Evolutionary conservation across 495 filamentous ascomycete genomes (phyloP).

Genomic region (Baudoinia panamericana): DNA sequence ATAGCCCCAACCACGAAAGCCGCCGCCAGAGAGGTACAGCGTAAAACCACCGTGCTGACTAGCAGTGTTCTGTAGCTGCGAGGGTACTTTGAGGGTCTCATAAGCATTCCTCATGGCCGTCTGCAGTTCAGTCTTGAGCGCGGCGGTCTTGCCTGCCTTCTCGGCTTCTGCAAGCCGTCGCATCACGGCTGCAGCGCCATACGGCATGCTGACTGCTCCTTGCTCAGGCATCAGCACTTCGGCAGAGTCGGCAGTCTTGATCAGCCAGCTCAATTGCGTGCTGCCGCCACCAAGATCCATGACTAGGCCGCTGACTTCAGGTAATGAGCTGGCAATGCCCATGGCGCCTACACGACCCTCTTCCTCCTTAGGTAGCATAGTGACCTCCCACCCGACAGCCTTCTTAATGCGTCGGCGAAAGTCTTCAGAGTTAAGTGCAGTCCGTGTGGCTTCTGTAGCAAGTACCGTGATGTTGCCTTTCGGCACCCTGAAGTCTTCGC

Average conservation of each 20-base stretch:
- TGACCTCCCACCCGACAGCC: conserved; percentile 50
- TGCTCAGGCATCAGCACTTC: conserved; percentile 38
- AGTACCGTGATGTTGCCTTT: conserved; percentile 53
- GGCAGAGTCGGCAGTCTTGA: conserved; percentile 36
- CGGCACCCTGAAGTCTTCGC: conserved; percentile 54
- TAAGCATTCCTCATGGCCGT: conserved; percentile 50
- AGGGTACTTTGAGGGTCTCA: conserved; percentile 41
- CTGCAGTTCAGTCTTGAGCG: conserved; percentile 45
- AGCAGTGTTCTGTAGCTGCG: conserved; percentile 33
- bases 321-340: conserved; percentile 68
- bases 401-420: conserved; percentile 51
- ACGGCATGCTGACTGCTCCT: conserved; percentile 52
- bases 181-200: conserved; percentile 73
- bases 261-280: conserved; percentile 78
- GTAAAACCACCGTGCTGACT: conserved; percentile 45
- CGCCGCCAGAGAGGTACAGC: conserved; percentile 78
- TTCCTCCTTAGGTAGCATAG: conserved; percentile 61
- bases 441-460: conserved; percentile 80
- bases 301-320: conserved; percentile 53
- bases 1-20: conserved; percentile 84
- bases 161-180: conserved; percentile 36
- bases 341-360: conserved; percentile 75
- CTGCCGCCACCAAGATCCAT: conserved; percentile 87
- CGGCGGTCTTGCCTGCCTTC: conserved; percentile 27
- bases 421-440: conserved; percentile 56